phyloP scores from a whole-genome alignment of 2,329 filamentous ascomycete species.

The Penicillium sp. region DNA sequence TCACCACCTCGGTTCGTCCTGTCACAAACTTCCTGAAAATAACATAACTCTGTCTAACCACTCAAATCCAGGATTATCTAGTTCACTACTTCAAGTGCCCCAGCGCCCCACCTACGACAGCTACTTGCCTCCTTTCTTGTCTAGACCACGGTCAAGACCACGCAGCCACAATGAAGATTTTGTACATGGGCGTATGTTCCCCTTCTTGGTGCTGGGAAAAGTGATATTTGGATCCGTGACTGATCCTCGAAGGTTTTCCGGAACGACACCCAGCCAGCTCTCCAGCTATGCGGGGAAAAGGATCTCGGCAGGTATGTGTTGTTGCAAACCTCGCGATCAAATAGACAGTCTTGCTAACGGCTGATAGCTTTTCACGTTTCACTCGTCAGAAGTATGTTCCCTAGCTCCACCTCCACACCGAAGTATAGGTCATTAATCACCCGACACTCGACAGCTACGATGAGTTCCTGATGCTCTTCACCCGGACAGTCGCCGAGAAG shows the following conservation, averaged over 20 bases:
- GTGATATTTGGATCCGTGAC: neutral
- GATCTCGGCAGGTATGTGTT: constrained; percentile 61
- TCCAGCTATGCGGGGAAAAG: constrained; percentile 75
- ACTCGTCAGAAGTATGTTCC: constrained; percentile 66
- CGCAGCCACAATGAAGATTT: constrained; percentile 72
- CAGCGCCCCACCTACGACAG: neutral
- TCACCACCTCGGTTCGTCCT: constrained; percentile 2
- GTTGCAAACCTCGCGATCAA: neutral
- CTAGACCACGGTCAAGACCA: constrained; percentile 1
- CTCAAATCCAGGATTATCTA: neutral
- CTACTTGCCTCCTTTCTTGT: constrained; percentile 7
- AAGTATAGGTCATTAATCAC: constrained; percentile 7
- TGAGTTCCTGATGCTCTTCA: constrained; percentile 81
- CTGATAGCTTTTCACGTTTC: constrained; percentile 69
- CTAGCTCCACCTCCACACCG: constrained; percentile 7
- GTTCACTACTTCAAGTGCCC: neutral
- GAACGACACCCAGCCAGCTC: constrained; percentile 73
- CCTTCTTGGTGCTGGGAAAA: neutral
- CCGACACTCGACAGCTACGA: constrained; percentile 46
- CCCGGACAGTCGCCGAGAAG: constrained; percentile 83
- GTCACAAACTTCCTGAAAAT: neutral
- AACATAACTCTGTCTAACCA: neutral
- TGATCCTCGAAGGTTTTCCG: constrained; percentile 67
- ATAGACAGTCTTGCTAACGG: constrained; percentile 11
- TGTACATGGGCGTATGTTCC: constrained; percentile 77